Percentiles rank a stretch among this genome's conserved stretches.
phyloP scores from a whole-genome alignment of 768 basidiomycete genomes.

The Lactarius quietus region DNA sequence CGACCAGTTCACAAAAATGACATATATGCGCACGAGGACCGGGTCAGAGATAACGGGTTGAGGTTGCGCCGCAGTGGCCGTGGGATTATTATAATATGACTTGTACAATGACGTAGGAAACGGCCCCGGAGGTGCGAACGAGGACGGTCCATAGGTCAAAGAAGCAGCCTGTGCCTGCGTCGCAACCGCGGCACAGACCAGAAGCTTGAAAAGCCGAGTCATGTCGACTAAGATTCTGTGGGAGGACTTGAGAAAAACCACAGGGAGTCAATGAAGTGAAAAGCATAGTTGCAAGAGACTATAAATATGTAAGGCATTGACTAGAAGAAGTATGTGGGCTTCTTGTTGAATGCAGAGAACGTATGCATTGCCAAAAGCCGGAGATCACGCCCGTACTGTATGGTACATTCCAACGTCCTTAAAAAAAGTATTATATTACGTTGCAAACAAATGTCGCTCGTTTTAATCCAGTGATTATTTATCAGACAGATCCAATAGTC shows the following conservation, averaged over 20 bases:
- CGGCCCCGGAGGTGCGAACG: conserved; percentile 54
- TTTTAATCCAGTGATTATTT: no score
- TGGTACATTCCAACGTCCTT: conserved; percentile 4
- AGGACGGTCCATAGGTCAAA: conserved; percentile 36
- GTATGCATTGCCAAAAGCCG: neutral
- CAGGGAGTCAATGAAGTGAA: neutral
- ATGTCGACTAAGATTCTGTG: neutral
- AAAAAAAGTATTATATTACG: neutral
- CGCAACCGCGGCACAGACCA: conserved; percentile 14
- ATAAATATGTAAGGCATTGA: conserved; percentile 3
- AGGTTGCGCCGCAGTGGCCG: conserved; percentile 65
- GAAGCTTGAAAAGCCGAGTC: conserved; percentile 2
- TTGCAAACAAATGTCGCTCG: neutral
- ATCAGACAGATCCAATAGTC: no score
- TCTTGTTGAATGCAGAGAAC: neutral
- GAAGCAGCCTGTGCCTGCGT: conserved; percentile 1
- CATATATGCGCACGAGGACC: conserved; percentile 44
- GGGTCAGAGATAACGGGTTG: conserved; percentile 79
- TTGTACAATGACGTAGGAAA: conserved; percentile 65
- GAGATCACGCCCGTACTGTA: neutral
- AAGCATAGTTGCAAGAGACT: neutral
- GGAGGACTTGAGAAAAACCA: neutral
- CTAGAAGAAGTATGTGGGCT: neutral
- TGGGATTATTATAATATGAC: conserved; percentile 70
- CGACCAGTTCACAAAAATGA: neutral